A percentile compares a stretch with the other conserved stretches of the same genome.
Conservation (phyloP, 768 basidiomycete species). For the Suillus ampliporus region DNA sequence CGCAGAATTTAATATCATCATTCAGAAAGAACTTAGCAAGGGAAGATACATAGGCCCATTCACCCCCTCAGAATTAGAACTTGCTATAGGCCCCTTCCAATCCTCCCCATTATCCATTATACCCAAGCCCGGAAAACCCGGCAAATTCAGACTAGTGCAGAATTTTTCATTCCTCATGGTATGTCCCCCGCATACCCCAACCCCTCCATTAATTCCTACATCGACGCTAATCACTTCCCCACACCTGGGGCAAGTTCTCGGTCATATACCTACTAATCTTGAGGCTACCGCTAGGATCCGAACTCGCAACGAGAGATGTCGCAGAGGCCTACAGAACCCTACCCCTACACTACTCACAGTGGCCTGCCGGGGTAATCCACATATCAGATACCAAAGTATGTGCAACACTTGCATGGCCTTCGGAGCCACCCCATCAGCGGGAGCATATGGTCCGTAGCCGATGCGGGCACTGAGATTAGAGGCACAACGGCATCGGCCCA, state of each 20-base stretch:
- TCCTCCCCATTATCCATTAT: conserved; percentile 32
- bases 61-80: conserved; percentile 21
- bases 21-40: conserved; percentile 6
- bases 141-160: conserved; percentile 41
- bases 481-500: conserved; percentile 32
- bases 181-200: not conserved
- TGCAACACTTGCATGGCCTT: conserved; percentile 35
- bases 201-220: conserved; percentile 40
- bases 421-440: conserved; percentile 30
- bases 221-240: conserved; percentile 40
- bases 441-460: conserved; percentile 33
- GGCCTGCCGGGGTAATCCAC: conserved; percentile 28
- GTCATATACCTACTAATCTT: conserved; percentile 32
- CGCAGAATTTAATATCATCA: conserved; percentile 4
- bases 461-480: conserved; percentile 33
- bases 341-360: conserved; percentile 30
- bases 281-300: conserved; percentile 35
- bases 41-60: conserved; percentile 22
- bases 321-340: conserved; percentile 33
- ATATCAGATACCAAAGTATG: conserved; percentile 23
- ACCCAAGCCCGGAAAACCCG: conserved; percentile 41
- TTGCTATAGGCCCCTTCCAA: conserved; percentile 24
- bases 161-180: conserved; percentile 42
- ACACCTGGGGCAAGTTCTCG: conserved; percentile 51
- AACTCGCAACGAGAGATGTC: conserved; percentile 37